phyloP scores from a whole-genome alignment of 805 yeast genomes.

The Saccharomyces jurei region DNA sequence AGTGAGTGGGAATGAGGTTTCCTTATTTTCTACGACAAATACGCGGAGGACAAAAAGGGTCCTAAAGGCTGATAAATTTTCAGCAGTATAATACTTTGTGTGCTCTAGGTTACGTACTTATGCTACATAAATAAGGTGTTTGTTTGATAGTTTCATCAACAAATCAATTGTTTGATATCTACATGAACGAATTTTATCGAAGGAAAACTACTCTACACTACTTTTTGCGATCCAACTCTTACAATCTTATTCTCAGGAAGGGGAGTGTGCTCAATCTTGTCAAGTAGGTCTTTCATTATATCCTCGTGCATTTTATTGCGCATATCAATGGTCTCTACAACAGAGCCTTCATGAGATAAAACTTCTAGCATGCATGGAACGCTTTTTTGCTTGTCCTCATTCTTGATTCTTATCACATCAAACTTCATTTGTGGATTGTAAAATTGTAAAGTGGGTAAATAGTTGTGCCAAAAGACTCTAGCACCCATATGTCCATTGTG shows the following conservation, averaged over 20 bases:
- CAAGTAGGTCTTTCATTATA: constrained; percentile 51
- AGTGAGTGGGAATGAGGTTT: neutral
- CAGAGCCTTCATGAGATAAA: constrained; percentile 14
- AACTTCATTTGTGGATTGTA: constrained; percentile 71
- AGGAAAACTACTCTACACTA: neutral
- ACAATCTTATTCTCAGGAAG: constrained; percentile 41
- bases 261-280: constrained; percentile 42
- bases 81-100: neutral
- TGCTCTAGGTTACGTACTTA: neutral
- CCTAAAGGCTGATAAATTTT: neutral
- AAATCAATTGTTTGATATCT: neutral
- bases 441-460: constrained; percentile 70
- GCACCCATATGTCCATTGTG: constrained; percentile 57
- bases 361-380: constrained; percentile 26
- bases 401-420: constrained; percentile 47
- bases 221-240: constrained; percentile 7
- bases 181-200: neutral
- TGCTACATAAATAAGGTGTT: neutral
- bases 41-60: constrained; percentile 2
- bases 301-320: constrained; percentile 39
- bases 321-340: constrained; percentile 42
- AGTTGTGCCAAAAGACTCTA: constrained; percentile 64
- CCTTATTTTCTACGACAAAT: constrained; percentile 1
- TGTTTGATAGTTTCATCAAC: neutral
- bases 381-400: constrained; percentile 17